Evolutionary conservation across 768 basidiomycete species (phyloP), one percentile per base, ranked within the genome.

Genomic region (Termitomyces sp.): DNA sequence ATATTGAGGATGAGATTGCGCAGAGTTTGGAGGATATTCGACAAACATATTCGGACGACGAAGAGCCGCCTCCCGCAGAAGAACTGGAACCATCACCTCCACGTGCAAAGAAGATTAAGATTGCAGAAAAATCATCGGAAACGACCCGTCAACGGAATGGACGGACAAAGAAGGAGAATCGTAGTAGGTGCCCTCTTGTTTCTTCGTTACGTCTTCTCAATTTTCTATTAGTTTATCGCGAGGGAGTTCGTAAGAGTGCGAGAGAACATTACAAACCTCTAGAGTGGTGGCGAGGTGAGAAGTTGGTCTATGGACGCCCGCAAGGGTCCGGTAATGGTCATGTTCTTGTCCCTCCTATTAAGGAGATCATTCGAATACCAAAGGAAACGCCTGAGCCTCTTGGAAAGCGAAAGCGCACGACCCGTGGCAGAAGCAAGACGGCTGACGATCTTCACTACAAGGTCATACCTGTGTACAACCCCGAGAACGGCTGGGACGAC

Each of bases 251-350:
- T 18, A 85, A 89, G 52, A 88, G 92, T 33, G 75, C 75, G 50
- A 86, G 95, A 26, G 76, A 81, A 55, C 84, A 84, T 35, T 85
- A 84, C 65, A 74, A 75, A 51, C 96, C 95, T 4, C 77, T 98
- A 38, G 90, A 92, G 43, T 96, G 82, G 77, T 98, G 96, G 96
- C 84, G 94, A n/a, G 84, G 85, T 64, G 96, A 98, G 74, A 88
- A 86, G 62, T 82, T 93, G 26, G 86, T 95, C 2, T 98, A 93
- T 66, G 88, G 88, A 6, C 81, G 86, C 55, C 66, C 69, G 12
- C 64, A 68, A 3, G 60, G 65, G 13, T 74, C 79, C 9, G 78
- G 79, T 7, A 72, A 75, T 12, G 82, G 77, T 26, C 52, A 69
- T 20, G 72, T 77, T 26, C 76, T 81, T 23, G 84, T 87, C 12